Evolutionary conservation across 306 rosid genomes (phyloP).

Genomic region (Lablab purpureus): DNA sequence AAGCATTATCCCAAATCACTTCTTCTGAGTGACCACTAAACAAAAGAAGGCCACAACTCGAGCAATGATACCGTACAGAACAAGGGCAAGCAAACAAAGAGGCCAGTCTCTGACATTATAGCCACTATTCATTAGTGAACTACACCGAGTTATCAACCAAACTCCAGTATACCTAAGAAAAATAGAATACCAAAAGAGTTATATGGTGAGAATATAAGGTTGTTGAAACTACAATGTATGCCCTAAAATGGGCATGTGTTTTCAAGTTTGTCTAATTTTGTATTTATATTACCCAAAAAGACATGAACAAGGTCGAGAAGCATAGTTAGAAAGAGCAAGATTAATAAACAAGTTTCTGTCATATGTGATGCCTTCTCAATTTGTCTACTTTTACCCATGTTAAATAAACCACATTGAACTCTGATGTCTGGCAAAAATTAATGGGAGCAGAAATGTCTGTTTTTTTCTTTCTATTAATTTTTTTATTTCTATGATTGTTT

Average conservation of each 20-base stretch:
- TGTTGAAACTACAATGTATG: not conserved
- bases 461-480: not conserved
- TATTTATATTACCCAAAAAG: not conserved
- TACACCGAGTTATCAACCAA: constrained; percentile 88
- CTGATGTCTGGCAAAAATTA: not conserved
- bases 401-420: constrained; percentile 1
- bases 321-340: not conserved
- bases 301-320: not conserved
- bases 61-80: constrained; percentile 56
- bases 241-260: not conserved
- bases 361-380: not conserved
- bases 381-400: not conserved
- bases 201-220: constrained; percentile 5
- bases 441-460: not conserved
- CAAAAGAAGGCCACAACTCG: constrained; percentile 61
- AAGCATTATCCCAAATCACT: constrained; percentile 12
- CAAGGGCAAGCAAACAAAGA: constrained; percentile 59
- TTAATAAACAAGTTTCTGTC: not conserved
- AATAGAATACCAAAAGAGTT: constrained; percentile 13
- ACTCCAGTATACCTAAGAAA: constrained; percentile 80
- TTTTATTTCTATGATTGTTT: not conserved
- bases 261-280: constrained; percentile 17
- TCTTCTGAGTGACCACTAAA: constrained; percentile 42
- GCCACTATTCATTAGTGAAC: constrained; percentile 57
- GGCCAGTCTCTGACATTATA: constrained; percentile 71